Evolutionary conservation across 371 early-diverging fungal genomes (phyloP).

Genomic region (Ordospora colligata): DNA sequence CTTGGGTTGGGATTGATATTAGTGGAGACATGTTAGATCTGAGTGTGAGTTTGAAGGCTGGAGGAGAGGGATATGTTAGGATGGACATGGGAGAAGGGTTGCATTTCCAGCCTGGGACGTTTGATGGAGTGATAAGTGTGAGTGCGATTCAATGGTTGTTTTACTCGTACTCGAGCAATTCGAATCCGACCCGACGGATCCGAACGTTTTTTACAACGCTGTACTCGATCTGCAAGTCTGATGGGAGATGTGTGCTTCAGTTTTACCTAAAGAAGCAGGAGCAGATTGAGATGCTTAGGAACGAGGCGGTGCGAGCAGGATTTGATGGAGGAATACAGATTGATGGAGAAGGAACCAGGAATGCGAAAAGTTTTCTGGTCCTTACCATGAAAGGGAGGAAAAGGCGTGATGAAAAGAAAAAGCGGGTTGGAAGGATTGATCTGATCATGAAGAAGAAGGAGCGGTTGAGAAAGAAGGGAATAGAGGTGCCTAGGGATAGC

Average conservation of each 20-base stretch:
- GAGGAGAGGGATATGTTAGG: slow-evolving; percentile 32
- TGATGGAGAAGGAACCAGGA: slow-evolving; percentile 87
- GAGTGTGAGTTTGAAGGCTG: background rate
- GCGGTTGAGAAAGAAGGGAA: background rate
- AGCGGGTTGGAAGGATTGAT: background rate
- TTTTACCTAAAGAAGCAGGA: slow-evolving; percentile 90
- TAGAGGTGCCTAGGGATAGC: background rate
- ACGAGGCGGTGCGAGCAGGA: slow-evolving; percentile 74
- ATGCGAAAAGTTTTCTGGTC: slow-evolving; percentile 85
- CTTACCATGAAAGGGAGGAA: slow-evolving; percentile 53
- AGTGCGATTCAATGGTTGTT: slow-evolving; percentile 97
- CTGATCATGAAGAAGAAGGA: background rate
- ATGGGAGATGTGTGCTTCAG: slow-evolving; percentile 87
- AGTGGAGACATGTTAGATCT: slow-evolving; percentile 72
- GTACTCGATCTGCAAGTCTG: slow-evolving; percentile 72
- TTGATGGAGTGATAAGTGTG: slow-evolving; percentile 93
- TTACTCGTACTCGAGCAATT: slow-evolving; percentile 74
- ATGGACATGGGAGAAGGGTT: slow-evolving; percentile 91
- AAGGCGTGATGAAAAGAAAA: background rate
- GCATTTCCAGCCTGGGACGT: slow-evolving; percentile 81
- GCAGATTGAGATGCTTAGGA: slow-evolving; percentile 80
- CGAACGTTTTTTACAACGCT: slow-evolving; percentile 79
- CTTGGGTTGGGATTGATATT: slow-evolving; percentile 93
- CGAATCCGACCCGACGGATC: slow-evolving; percentile 75
- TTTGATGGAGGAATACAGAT: slow-evolving; percentile 88